Conservation (phyloP, 169 alveolate species). For the Cryptosporidium bovis region DNA sequence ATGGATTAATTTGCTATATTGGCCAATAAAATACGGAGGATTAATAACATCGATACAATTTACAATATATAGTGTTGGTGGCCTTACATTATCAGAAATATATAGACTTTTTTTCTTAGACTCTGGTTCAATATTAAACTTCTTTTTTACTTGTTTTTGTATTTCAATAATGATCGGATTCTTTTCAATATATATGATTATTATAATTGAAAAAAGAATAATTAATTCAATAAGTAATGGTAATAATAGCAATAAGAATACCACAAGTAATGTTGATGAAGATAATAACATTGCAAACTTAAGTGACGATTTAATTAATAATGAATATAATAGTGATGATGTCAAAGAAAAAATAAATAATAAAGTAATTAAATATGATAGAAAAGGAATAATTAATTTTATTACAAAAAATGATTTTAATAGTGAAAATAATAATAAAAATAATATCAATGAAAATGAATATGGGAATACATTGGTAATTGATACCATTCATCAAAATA, state of each 20-base stretch:
- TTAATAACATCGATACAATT: constrained; percentile 59
- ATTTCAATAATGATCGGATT: constrained; percentile 31
- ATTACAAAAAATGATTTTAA: constrained; percentile 4
- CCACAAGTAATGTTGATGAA: neutral
- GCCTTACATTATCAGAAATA: constrained; percentile 47
- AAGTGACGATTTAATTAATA: neutral
- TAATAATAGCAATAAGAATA: neutral
- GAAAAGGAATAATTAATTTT: neutral
- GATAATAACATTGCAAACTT: neutral
- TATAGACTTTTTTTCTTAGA: constrained; percentile 24
- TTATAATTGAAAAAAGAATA: constrained; percentile 36
- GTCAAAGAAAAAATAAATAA: neutral
- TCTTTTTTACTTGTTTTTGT: constrained; percentile 34
- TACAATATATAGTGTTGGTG: constrained; percentile 67
- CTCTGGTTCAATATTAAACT: constrained; percentile 25
- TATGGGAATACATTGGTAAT: neutral
- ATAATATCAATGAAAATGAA: constrained; percentile 1
- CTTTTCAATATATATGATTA: constrained; percentile 28
- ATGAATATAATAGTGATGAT: constrained; percentile 5
- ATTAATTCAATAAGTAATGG: neutral
- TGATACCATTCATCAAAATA: neutral
- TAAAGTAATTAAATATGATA: neutral
- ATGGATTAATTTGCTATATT: constrained; percentile 60
- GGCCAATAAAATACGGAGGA: constrained; percentile 63
- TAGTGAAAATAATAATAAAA: neutral